These are phyloP conservation scores for Neckera pumila DNA, from an alignment of 225 moss, liverwort and hornwort species.

Conservation along the genomic window DNA sequence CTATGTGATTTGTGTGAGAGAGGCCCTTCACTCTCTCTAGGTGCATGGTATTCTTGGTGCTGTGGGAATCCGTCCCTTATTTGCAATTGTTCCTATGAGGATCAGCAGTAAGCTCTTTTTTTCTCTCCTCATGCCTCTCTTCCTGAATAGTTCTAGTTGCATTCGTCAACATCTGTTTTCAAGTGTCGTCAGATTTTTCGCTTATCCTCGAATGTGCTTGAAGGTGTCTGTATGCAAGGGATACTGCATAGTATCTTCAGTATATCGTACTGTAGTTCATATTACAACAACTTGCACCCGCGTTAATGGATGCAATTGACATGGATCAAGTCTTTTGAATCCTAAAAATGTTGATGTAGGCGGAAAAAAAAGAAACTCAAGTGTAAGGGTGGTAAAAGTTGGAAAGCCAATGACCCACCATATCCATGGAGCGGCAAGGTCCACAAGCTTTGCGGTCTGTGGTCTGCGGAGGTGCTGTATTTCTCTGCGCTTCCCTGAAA, in stretches of 20 bases:
- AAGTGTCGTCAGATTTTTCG: background rate
- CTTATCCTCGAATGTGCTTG: background rate
- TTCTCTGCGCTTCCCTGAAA: background rate
- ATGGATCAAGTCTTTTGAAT: background rate
- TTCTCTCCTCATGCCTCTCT: background rate
- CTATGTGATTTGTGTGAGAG: slow-evolving; percentile 71
- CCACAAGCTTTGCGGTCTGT: slow-evolving; percentile 90
- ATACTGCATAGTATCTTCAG: background rate
- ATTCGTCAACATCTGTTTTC: background rate
- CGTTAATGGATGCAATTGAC: background rate
- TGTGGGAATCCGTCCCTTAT: slow-evolving; percentile 56
- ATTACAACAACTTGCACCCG: background rate
- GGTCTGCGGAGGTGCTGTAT: slow-evolving; percentile 81
- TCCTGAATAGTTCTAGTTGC: background rate
- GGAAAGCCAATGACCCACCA: slow-evolving; percentile 30
- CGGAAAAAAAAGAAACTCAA: slow-evolving; percentile 37
- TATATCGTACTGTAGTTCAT: background rate
- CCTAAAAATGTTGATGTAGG: slow-evolving; percentile 10
- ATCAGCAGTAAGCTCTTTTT: slow-evolving; percentile 19
- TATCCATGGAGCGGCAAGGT: slow-evolving; percentile 83
- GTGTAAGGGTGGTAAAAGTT: slow-evolving; percentile 40
- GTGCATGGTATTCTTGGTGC: slow-evolving; percentile 87
- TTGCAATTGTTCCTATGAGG: slow-evolving; percentile 30
- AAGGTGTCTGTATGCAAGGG: background rate
- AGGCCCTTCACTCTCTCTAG: slow-evolving; percentile 66